Percentiles rank a stretch among this genome's conserved stretches.
Conservation (phyloP, 192 early-diverging fungal genomes). For the Coemansia sp. region DNA sequence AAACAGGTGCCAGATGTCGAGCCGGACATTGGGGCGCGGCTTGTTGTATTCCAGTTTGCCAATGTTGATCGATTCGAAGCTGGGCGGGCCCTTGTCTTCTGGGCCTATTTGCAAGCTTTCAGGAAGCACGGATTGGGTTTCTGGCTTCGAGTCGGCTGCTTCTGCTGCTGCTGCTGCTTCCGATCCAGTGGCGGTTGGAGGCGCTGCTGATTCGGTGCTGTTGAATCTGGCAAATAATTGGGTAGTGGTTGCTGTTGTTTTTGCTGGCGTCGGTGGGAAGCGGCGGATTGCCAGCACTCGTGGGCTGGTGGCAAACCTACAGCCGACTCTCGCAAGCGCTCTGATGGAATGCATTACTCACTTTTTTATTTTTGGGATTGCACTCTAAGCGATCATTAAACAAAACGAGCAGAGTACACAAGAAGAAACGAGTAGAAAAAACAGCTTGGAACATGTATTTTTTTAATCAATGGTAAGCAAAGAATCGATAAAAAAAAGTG, state of each 20-base stretch:
- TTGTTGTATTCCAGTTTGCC: constrained; percentile 14
- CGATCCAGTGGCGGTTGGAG: no score
- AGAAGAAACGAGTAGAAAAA: neutral
- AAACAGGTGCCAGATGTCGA: constrained; percentile 31
- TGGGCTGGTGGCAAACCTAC: neutral
- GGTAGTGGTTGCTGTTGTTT: neutral
- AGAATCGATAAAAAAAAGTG: no score
- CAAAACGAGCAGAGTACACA: no score
- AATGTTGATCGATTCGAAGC: constrained; percentile 1
- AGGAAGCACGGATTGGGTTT: neutral
- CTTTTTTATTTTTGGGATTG: no score
- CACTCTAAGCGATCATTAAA: no score
- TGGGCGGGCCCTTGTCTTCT: neutral
- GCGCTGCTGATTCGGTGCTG: constrained; percentile 6
- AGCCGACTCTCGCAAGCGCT: constrained; percentile 6
- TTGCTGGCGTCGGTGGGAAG: neutral
- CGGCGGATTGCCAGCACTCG: neutral
- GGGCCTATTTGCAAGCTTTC: neutral
- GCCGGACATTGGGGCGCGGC: constrained; percentile 20
- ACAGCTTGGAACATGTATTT: no score
- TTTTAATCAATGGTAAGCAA: no score
- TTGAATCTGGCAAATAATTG: constrained; percentile 6
- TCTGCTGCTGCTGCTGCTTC: neutral
- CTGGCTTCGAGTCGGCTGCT: neutral
- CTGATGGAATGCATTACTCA: constrained; percentile 30